A percentile compares a stretch with the other conserved stretches of the same genome.
These are phyloP conservation scores for Micractinium conductrix DNA, from an alignment of 139 green algal genomes.

Conservation along the genomic window DNA sequence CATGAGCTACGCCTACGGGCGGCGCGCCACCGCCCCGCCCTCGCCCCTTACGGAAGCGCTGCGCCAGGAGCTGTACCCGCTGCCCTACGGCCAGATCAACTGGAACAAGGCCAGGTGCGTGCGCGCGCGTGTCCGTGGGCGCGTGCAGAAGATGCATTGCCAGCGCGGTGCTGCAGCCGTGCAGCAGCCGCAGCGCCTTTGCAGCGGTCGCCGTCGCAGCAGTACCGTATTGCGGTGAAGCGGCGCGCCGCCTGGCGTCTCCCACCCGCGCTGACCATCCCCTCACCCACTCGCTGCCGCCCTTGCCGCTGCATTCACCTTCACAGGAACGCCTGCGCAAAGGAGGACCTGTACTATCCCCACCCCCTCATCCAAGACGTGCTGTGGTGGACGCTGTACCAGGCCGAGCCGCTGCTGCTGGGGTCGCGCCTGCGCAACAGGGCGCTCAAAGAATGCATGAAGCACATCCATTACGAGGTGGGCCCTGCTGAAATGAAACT, in stretches of 20 bases:
- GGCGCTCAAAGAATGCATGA: conserved; percentile 86
- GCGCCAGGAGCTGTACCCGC: conserved; percentile 85
- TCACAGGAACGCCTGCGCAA: conserved; percentile 80
- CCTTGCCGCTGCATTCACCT: not conserved
- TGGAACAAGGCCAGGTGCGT: conserved; percentile 77
- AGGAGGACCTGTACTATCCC: conserved; percentile 99
- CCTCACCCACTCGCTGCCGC: too few relatives aligned
- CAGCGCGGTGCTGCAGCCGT: too few relatives aligned
- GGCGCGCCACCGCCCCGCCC: conserved; percentile 66
- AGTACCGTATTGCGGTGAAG: too few relatives aligned
- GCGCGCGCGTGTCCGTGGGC: not conserved
- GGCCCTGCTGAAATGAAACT: too few relatives aligned
- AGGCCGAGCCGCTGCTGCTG: conserved; percentile 66
- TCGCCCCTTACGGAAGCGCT: conserved; percentile 64
- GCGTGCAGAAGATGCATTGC: too few relatives aligned
- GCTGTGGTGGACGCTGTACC: conserved; percentile 91
- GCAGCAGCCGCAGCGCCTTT: too few relatives aligned
- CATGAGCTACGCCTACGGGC: conserved; percentile 98
- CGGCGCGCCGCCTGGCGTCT: too few relatives aligned
- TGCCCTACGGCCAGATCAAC: conserved; percentile 88
- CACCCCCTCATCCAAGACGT: conserved; percentile 93
- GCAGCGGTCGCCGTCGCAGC: too few relatives aligned
- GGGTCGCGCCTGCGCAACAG: conserved; percentile 70
- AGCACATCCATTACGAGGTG: conserved; percentile 97
- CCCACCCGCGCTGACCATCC: too few relatives aligned